Base-by-base conservation (phyloP, 495 filamentous ascomycete genomes). In the Lasiosphaeris hirsuta region DNA sequence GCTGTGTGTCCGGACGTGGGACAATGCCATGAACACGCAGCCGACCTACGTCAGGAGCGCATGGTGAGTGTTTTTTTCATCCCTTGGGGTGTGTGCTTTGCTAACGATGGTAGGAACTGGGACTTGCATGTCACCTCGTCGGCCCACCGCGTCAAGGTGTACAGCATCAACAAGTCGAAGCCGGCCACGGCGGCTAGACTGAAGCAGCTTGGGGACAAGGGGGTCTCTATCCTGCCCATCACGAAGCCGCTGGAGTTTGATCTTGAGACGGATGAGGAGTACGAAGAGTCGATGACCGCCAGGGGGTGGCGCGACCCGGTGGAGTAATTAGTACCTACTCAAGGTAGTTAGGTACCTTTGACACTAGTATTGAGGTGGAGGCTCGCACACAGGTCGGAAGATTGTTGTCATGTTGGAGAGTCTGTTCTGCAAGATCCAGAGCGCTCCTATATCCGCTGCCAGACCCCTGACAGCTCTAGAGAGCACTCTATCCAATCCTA, bases 71-170 rank as follows among this genome's bases (percentile, higher is more conserved):
- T 23, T 18, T 15, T 1, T 0, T 33, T 13, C 15, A 0, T 10
- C n/a, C n/a, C n/a, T 15, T 23, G 6, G 4, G 10, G 41, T 36
- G 34, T 18, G 4, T 1, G 15, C 10, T 34, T 11, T 0, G 18
- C 41, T 52, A 17, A 53, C 34, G 7, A 3, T 48, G 1, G 13
- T 9, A 66, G 64, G 78, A 81, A 81, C 64, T 87, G 83, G 84
- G 85, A 82, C 40, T 70, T 87, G 11, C 84, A 87, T 68, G 85
- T 88, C 23, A 87, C 84, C 1, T 79, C 76, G n/a, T 84, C 80
- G 4, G 82, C 79, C 33, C 85, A 87, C 62, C 77, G 84, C 3
- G 78, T 88, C 68, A 83, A 72, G 53, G 62, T 87, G 10, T 88
- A 86, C 65, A 86, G 82, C 57, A 73, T 86, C 59, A 87, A 87